phyloP scores from a whole-genome alignment of 306 rosid species.

The Herpetospermum pedunculosum region DNA sequence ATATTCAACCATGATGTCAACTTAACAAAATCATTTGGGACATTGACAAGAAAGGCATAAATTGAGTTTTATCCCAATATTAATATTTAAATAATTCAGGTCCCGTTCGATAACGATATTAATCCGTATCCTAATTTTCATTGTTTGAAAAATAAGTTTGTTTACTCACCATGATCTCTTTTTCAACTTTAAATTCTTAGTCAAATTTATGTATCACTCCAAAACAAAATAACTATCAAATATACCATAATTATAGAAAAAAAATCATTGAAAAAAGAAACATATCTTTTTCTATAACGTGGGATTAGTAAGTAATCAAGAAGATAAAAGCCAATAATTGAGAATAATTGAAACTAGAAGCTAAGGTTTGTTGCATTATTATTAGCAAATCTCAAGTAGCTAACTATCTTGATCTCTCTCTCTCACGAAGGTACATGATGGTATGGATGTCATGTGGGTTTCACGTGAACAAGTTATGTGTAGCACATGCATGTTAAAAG shows the following conservation, averaged over 20 bases:
- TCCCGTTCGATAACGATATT: not conserved
- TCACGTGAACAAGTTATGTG: slow-evolving; percentile 8
- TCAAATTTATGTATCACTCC: not conserved
- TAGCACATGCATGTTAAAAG: slow-evolving; percentile 9
- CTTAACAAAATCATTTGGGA: slow-evolving; percentile 6
- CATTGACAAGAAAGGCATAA: slow-evolving; percentile 9
- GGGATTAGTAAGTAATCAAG: not conserved
- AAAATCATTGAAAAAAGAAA: not conserved
- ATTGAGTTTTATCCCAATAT: not conserved
- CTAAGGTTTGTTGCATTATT: not conserved
- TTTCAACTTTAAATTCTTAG: not conserved
- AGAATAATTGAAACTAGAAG: not conserved
- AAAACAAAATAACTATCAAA: not conserved
- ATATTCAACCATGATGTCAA: slow-evolving; percentile 6
- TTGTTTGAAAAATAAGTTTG: not conserved
- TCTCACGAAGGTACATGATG: not conserved
- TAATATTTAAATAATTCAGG: not conserved
- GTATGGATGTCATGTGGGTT: slow-evolving; percentile 11
- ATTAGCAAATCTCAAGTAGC: not conserved
- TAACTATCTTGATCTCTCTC: not conserved
- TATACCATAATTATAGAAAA: not conserved
- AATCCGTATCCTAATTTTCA: not conserved
- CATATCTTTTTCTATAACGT: not conserved
- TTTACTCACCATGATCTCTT: not conserved
- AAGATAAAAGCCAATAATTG: not conserved